phyloP scores from a whole-genome alignment of 2,329 filamentous ascomycete species.

The Ceratocystis harringtonii region DNA sequence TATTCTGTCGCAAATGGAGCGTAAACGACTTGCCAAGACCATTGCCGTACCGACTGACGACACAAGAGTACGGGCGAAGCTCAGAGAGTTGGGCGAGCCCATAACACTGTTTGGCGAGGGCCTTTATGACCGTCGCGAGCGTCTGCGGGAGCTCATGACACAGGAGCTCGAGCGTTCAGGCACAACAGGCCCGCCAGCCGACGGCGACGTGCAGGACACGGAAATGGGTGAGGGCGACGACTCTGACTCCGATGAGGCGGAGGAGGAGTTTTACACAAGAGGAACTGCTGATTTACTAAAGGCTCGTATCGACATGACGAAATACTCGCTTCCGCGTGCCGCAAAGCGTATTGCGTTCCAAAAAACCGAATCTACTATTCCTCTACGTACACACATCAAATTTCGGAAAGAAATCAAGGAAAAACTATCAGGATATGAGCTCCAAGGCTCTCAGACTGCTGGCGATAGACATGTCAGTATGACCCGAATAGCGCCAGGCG shows the following conservation, averaged over 20 bases:
- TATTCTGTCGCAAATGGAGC: constrained; percentile 74
- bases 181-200: constrained; percentile 31
- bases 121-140: constrained; percentile 68
- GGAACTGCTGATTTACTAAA: constrained; percentile 60
- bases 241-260: constrained; percentile 50
- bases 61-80: constrained; percentile 60
- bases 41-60: constrained; percentile 93
- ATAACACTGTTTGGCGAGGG: constrained; percentile 91
- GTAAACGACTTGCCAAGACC: constrained; percentile 74
- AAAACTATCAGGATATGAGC: constrained; percentile 63
- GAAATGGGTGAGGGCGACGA: constrained; percentile 34
- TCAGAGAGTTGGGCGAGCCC: constrained; percentile 81
- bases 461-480: constrained; percentile 86
- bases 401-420: constrained; percentile 84
- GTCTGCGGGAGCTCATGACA: constrained; percentile 66
- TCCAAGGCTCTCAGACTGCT: constrained; percentile 86
- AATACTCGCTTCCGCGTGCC: constrained; percentile 70
- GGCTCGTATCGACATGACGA: constrained; percentile 63
- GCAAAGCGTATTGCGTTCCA: constrained; percentile 63
- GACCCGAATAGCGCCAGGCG: constrained; percentile 76
- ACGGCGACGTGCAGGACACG: constrained; percentile 23
- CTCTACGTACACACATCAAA: constrained; percentile 78
- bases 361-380: constrained; percentile 66
- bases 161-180: constrained; percentile 45
- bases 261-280: constrained; percentile 91